Evolutionary conservation across 2,329 filamentous ascomycete species (phyloP).

Genomic region (Ophiocordyceps robertsii): DNA sequence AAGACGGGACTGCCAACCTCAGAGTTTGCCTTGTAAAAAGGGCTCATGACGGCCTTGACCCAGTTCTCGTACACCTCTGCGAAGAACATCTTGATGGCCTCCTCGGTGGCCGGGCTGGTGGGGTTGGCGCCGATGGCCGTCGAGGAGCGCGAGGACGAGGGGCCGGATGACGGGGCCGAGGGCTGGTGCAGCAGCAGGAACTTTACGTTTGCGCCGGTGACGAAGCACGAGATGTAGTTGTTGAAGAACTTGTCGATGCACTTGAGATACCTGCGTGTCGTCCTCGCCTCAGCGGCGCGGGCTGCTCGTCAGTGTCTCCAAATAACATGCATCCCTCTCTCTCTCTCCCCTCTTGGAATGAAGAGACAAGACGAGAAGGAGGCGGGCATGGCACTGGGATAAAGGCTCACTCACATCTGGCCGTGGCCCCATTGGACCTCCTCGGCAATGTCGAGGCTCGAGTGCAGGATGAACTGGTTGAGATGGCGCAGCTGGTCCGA

Average conservation of each 20-base stretch:
- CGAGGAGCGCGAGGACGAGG: constrained; percentile 37
- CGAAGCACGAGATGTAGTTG: constrained; percentile 87
- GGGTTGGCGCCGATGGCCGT: constrained; percentile 75
- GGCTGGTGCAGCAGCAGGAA: constrained; percentile 92
- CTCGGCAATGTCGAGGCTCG: constrained; percentile 86
- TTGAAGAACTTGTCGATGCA: constrained; percentile 95
- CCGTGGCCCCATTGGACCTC: constrained; percentile 88
- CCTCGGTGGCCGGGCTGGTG: constrained; percentile 79
- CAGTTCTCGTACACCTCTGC: constrained; percentile 91
- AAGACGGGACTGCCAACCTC: constrained; percentile 82
- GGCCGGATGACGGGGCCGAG: constrained; percentile 23
- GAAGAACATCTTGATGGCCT: constrained; percentile 92
- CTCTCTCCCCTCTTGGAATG: too few species aligned
- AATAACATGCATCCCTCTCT: too few species aligned
- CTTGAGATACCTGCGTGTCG: constrained; percentile 66
- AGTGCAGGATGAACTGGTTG: constrained; percentile 96
- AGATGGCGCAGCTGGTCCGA: constrained; percentile 78
- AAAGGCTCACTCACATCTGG: constrained; percentile 56
- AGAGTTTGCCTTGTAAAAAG: constrained; percentile 81
- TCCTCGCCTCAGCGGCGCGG: not conserved
- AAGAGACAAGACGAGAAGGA: too few species aligned
- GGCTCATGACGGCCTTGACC: constrained; percentile 94
- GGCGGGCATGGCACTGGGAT: not conserved
- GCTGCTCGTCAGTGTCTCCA: not conserved
- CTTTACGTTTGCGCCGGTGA: constrained; percentile 83